A percentile compares a stretch with the other conserved stretches of the same genome.
Evolutionary conservation across 805 yeast species (phyloP).

Genomic region (Candida germanica): DNA sequence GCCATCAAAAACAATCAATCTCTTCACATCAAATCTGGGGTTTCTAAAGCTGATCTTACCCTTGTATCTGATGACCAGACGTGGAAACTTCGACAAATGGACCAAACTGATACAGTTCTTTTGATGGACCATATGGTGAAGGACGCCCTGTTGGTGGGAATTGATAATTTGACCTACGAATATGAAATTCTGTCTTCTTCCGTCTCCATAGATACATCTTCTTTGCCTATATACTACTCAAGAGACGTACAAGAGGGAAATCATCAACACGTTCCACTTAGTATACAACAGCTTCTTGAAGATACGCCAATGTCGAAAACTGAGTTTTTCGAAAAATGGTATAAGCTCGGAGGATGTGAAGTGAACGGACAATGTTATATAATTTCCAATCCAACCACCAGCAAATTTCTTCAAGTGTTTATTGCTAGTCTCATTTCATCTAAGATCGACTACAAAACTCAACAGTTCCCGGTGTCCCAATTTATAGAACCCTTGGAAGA

Average conservation of each 20-base stretch:
- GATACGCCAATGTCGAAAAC: conserved; percentile 51
- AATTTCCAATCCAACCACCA: conserved; percentile 21
- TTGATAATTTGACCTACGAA: conserved; percentile 27
- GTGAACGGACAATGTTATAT: conserved; percentile 43
- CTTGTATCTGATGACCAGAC: conserved; percentile 59
- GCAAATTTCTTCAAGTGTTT: conserved; percentile 24
- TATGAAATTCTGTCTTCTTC: conserved; percentile 25
- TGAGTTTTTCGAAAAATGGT: conserved; percentile 57
- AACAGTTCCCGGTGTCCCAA: not conserved
- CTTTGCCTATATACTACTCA: conserved; percentile 3
- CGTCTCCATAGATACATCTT: not conserved
- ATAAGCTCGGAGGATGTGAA: conserved; percentile 51
- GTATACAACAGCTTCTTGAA: conserved; percentile 14
- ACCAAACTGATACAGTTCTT: conserved; percentile 84
- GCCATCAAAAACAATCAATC: conserved; percentile 29
- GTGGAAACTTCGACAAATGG: conserved; percentile 68
- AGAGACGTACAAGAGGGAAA: not conserved
- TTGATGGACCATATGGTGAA: conserved; percentile 23
- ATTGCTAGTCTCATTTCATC: conserved; percentile 26
- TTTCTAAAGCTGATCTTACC: conserved; percentile 39
- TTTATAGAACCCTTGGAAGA: not conserved
- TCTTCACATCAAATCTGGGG: conserved; percentile 36
- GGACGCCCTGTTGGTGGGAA: conserved; percentile 20
- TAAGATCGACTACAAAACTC: conserved; percentile 18
- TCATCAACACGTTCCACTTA: not conserved